Evolutionary conservation across 1,284 basidiomycete genomes (phyloP).

Genomic region (Gastroboletus turbinatus): DNA sequence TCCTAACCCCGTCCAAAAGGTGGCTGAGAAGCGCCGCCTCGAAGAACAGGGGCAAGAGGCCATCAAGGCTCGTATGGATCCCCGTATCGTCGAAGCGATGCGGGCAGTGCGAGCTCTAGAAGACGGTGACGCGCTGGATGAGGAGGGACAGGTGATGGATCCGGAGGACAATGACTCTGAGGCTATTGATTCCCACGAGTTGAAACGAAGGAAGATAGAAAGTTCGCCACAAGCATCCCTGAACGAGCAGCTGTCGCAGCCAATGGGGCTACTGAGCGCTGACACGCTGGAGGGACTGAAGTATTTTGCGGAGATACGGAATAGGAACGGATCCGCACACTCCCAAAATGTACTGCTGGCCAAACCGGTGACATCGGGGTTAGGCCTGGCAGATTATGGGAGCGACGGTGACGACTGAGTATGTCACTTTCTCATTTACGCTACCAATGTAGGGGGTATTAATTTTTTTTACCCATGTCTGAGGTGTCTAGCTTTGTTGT

Average conservation of each 20-base stretch:
- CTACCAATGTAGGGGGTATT: neutral
- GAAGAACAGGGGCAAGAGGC: conserved; percentile 83
- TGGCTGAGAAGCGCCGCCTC: conserved; percentile 78
- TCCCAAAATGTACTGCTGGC: conserved; percentile 17
- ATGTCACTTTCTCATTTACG: neutral
- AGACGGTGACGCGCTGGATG: conserved; percentile 65
- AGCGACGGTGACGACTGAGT: conserved; percentile 69
- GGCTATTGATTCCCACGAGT: conserved; percentile 38
- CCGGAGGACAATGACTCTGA: conserved; percentile 30
- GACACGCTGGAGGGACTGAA: conserved; percentile 85
- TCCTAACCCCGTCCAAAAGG: conserved; percentile 87
- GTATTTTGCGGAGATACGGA: conserved; percentile 81
- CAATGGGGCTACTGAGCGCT: conserved; percentile 64
- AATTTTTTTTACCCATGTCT: conserved; percentile 1
- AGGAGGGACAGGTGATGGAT: conserved; percentile 41
- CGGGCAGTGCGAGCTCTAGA: conserved; percentile 80
- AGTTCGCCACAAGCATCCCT: conserved; percentile 3
- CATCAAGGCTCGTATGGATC: conserved; percentile 82
- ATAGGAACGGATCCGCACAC: conserved; percentile 43
- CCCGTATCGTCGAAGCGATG: conserved; percentile 84
- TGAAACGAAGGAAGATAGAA: conserved; percentile 43
- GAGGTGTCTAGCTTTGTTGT: conserved; percentile 1
- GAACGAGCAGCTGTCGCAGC: conserved; percentile 24
- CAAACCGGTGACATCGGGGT: conserved; percentile 39
- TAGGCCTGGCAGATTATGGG: conserved; percentile 70